Base-by-base conservation (phyloP, 345 rosid species). In the Hibiscus tridactylites region DNA sequence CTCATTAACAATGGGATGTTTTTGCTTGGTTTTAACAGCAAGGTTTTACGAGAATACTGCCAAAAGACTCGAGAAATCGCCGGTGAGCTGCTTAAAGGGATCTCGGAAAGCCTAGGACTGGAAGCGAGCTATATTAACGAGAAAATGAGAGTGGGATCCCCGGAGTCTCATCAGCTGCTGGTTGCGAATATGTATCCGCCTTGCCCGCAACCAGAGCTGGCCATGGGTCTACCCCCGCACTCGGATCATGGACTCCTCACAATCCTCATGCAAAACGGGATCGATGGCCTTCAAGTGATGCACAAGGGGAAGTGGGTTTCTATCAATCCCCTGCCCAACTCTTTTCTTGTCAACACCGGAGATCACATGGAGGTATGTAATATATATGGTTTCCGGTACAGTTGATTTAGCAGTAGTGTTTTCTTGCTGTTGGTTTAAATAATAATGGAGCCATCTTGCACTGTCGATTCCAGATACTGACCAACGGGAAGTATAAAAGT, bases 201-300 rank as follows among this genome's bases (percentile, higher is more conserved):
- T 31, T 82, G 83, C 31, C 83, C 85, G n/a, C 76, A 77, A 52
- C 85, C 83, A n/a, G 80, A 82, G 24, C 17, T 47, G 0, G 79
- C 54, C 19, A 79, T 82, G 71, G 85, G 85, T n/a, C 53, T 82
- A 59, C 74, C 83, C 0, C 81, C 85, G 13, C 85, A 82, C 60
- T 75, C 85, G 0, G 81, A 80, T 49, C 81, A 80, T 15, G 85
- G 85, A 2, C 73, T 80, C 31, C 31, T 83, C 26, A 83, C 85
- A 5, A 59, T 83, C 56, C 76, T 83, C 6, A 68, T 71, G 65
- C 83, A 83, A 58, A 80, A 80, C 9, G 70, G 29, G 6, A 46
- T 57, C 10, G 5, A 0, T 0, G 81, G 81, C 24, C 83, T 79
- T 8, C 80, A 83, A 31, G n/a, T 83, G 3, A 17, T 54, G 47